Conservation (phyloP, 805 yeast genomes). For the Wickerhamiella lipophila region DNA sequence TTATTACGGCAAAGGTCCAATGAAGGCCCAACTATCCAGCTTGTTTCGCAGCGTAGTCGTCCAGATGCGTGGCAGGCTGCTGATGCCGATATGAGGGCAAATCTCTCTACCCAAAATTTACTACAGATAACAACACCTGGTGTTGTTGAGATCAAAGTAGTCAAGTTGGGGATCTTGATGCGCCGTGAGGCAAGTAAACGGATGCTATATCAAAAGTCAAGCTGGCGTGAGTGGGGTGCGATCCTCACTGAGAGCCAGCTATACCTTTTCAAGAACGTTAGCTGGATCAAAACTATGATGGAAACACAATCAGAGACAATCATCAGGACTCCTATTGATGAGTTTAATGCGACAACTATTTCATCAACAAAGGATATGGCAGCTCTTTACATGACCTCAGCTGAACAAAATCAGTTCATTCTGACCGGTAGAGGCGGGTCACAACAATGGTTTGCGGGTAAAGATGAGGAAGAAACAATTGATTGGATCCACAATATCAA, state of each 20-base stretch:
- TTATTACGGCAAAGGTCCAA: slow-evolving; percentile 23
- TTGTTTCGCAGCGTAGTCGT: slow-evolving; percentile 29
- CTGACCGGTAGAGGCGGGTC: slow-evolving; percentile 25
- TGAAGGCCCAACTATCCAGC: slow-evolving; percentile 28
- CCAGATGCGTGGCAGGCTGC: slow-evolving; percentile 27
- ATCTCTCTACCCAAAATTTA: slow-evolving; percentile 21
- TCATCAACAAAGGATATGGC: slow-evolving; percentile 32
- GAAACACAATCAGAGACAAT: slow-evolving; percentile 14
- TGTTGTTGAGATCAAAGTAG: slow-evolving; percentile 29
- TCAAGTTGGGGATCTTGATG: slow-evolving; percentile 30
- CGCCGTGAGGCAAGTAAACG: slow-evolving; percentile 28
- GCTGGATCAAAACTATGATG: slow-evolving; percentile 27
- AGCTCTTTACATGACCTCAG: slow-evolving; percentile 26
- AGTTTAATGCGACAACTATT: slow-evolving; percentile 29
- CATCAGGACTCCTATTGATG: slow-evolving; percentile 28
- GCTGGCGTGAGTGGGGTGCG: slow-evolving; percentile 34
- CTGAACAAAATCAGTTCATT: slow-evolving; percentile 21
- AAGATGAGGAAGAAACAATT: slow-evolving; percentile 34
- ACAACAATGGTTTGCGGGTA: slow-evolving; percentile 34
- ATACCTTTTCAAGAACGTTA: slow-evolving; percentile 31
- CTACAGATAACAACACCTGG: slow-evolving; percentile 27
- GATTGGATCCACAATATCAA: slow-evolving; percentile 51
- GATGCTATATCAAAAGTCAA: slow-evolving; percentile 23
- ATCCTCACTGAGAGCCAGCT: slow-evolving; percentile 32
- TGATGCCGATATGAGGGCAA: slow-evolving; percentile 13